These are phyloP conservation scores for Diplodia seriata DNA, from an alignment of 2,329 filamentous ascomycete genomes.

Conservation along the genomic window DNA sequence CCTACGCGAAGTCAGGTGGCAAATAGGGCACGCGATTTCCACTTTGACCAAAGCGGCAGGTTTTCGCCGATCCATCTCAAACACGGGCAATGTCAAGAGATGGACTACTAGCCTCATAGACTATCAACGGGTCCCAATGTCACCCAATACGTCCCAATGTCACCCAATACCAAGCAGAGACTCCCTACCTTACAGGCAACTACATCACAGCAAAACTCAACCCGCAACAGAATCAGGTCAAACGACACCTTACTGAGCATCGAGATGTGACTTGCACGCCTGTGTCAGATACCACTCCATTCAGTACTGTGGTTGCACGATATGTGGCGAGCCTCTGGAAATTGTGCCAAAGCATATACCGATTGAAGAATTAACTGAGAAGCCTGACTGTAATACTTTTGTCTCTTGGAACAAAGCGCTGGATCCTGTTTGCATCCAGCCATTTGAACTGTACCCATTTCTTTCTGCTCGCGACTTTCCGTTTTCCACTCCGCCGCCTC, in stretches of 20 bases:
- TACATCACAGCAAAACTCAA: too few species aligned
- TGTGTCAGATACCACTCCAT: not conserved
- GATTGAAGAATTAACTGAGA: not conserved
- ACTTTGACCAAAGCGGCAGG: slow-evolving; percentile 1
- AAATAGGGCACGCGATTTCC: slow-evolving; percentile 20
- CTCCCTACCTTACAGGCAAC: too few species aligned
- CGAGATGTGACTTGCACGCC: too few species aligned
- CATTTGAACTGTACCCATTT: not conserved
- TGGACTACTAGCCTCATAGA: too few species aligned
- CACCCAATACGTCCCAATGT: too few species aligned
- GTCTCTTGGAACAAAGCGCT: not conserved
- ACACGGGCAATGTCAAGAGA: not conserved
- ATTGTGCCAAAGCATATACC: not conserved
- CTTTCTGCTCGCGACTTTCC: not conserved
- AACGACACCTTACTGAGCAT: too few species aligned
- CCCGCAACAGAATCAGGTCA: too few species aligned
- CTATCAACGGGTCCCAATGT: too few species aligned
- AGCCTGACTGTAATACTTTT: not conserved
- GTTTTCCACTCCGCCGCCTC: too few species aligned
- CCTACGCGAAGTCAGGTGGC: slow-evolving; percentile 32
- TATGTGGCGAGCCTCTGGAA: not conserved
- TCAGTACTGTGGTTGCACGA: not conserved
- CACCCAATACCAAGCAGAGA: too few species aligned
- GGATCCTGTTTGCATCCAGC: not conserved
- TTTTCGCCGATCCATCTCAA: not conserved